A percentile compares a stretch with the other conserved stretches of the same genome.
phyloP scores from a whole-genome alignment of 768 basidiomycete species.

The Suillus variegatus region DNA sequence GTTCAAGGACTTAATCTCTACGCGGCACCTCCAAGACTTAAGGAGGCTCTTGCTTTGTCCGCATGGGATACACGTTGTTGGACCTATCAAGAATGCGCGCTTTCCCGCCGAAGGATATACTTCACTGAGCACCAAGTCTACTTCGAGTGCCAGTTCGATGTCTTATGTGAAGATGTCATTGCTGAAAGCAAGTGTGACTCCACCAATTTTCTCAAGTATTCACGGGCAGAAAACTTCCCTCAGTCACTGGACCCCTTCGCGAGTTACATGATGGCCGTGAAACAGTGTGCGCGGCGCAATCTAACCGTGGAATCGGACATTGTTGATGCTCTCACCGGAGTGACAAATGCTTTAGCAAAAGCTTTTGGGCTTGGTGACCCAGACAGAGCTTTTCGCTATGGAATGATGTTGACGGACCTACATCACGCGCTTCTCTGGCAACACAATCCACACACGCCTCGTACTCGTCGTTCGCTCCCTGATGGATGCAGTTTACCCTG shows the following conservation, averaged over 20 bases:
- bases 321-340: not conserved
- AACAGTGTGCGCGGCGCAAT: not conserved
- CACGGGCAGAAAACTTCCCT: constrained; percentile 1
- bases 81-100: constrained; percentile 22
- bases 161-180: constrained; percentile 25
- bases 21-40: constrained; percentile 17
- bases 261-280: not conserved
- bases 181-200: constrained; percentile 16
- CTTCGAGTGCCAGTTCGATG: constrained; percentile 21
- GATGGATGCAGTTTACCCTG: constrained; percentile 5
- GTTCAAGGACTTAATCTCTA: constrained; percentile 24
- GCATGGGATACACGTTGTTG: constrained; percentile 24
- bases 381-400: not conserved
- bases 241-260: not conserved
- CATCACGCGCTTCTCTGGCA: constrained; percentile 24
- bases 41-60: constrained; percentile 12
- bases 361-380: not conserved
- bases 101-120: constrained; percentile 23
- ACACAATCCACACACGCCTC: constrained; percentile 16
- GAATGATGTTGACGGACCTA: constrained; percentile 10
- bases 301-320: not conserved
- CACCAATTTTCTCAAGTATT: not conserved
- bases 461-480: constrained; percentile 13
- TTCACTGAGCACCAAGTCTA: constrained; percentile 25
- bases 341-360: not conserved